Evolutionary conservation across 371 early-diverging fungal species (phyloP).

Genomic region (Mortierella sp.): DNA sequence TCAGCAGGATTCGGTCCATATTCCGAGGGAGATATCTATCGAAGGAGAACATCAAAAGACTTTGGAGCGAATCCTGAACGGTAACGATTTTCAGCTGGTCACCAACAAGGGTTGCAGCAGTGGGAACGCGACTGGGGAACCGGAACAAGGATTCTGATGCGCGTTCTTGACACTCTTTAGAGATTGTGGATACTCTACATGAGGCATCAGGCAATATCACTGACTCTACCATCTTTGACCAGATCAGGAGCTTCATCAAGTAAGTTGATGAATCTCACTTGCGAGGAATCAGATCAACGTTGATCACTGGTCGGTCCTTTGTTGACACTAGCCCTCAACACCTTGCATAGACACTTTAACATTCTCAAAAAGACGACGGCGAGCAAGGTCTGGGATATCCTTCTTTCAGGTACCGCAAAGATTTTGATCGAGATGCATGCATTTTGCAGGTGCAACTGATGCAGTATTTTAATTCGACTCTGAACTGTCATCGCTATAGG

Average conservation of each 20-base stretch:
- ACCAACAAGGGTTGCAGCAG: not conserved
- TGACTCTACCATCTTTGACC: constrained; percentile 66
- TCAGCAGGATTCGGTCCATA: constrained; percentile 69
- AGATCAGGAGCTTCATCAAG: constrained; percentile 78
- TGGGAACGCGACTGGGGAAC: no score
- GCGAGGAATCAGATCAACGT: no score
- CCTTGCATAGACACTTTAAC: constrained; percentile 30
- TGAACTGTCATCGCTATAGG: constrained; percentile 48
- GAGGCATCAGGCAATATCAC: constrained; percentile 67
- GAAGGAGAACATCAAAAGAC: constrained; percentile 65
- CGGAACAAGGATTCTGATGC: no score
- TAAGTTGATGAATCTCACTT: constrained; percentile 32
- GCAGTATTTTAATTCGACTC: no score
- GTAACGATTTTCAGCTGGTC: constrained; percentile 30
- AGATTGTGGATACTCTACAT: constrained; percentile 71
- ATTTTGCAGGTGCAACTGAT: no score
- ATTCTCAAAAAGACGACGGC: constrained; percentile 41
- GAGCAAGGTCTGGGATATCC: constrained; percentile 63
- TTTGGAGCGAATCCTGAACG: constrained; percentile 63
- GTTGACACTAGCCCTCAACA: not conserved
- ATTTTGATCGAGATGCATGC: not conserved
- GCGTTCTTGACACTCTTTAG: constrained; percentile 38
- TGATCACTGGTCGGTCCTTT: no score
- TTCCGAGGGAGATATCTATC: constrained; percentile 69
- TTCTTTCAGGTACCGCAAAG: constrained; percentile 67